Evolutionary conservation across 2,329 filamentous ascomycete genomes (phyloP).

Genomic region (Botrytis elliptica): DNA sequence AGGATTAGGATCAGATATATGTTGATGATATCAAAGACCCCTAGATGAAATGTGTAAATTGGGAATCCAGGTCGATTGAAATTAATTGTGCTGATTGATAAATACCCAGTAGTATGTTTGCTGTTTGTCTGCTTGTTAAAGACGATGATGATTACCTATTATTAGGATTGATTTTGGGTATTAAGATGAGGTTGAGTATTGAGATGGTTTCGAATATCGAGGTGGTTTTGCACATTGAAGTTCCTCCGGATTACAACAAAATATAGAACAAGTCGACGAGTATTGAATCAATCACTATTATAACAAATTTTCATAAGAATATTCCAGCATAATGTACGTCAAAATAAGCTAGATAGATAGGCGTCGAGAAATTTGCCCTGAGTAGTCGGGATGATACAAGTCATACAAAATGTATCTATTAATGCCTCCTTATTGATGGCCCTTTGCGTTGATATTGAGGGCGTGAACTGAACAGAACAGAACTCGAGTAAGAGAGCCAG

Average conservation of each 20-base stretch:
- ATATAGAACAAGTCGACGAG: not conserved
- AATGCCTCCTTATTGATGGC: not conserved
- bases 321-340: not conserved
- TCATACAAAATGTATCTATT: constrained; percentile 3
- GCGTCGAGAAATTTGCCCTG: not conserved
- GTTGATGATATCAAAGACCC: not conserved
- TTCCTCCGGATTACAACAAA: not conserved
- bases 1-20: not conserved
- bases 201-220: not conserved
- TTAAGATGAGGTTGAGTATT: not conserved
- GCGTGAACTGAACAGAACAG: no score
- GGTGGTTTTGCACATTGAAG: not conserved
- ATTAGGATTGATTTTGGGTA: not conserved
- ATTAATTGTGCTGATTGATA: not conserved
- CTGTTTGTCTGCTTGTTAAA: not conserved
- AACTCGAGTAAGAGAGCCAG: not conserved
- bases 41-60: not conserved
- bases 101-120: not conserved
- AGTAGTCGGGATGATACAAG: not conserved
- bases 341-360: not conserved
- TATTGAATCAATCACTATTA: not conserved
- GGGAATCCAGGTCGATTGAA: not conserved
- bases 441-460: not conserved
- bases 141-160: no score
- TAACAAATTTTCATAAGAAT: not conserved